Base-by-base conservation (phyloP, 768 basidiomycete species). In the Daedaleopsis nitida region DNA sequence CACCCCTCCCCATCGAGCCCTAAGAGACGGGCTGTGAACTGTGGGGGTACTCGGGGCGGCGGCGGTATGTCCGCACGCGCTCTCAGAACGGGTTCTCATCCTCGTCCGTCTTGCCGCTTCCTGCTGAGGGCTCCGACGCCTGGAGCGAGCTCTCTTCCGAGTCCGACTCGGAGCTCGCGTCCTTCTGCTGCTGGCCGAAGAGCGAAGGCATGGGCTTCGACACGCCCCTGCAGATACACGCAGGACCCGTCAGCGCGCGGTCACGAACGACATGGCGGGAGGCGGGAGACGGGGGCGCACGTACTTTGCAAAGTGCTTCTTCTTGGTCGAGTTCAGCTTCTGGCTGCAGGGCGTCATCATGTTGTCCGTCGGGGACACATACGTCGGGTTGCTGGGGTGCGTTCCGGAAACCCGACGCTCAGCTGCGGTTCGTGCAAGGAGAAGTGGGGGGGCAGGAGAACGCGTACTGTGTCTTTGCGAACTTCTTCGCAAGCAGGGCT, bases 281-380 rank as follows among this genome's bases (percentile, higher is more conserved):
- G 45, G 38, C 55, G 57, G 21, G 47, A 43, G 57, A 58, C 39
- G 21, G 17, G 14, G 24, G 12, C 37, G 21, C 55, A 52, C 88
- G 39, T 65, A 96, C 96, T 94, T 97, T 60, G 74, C 79, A 72
- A 97, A 98, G 69, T 93, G 94, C 76, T 94, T 93, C 82, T 96
- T 95, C 83, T 86, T 96, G 3, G 90, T 89, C 17, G 91, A 91
- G 52, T 81, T 89, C 55, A 98, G 83, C 75, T 98, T 98, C 76
- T 95, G 90, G 7, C 95, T 92, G 72, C 86, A 87, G 3, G 96
- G 96, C 2, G 94, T 96, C 82, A 98, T 86, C 75, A 98, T 81
- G 72, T 91, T 92, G 74, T 99, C 96, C 10, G 96, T 97, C 2
- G 96, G 96, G 17, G 96, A 98, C 69, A 96, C 80, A 70, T 85